phyloP scores from a whole-genome alignment of 2,329 filamentous ascomycete species.

The Calonectria crousiana region DNA sequence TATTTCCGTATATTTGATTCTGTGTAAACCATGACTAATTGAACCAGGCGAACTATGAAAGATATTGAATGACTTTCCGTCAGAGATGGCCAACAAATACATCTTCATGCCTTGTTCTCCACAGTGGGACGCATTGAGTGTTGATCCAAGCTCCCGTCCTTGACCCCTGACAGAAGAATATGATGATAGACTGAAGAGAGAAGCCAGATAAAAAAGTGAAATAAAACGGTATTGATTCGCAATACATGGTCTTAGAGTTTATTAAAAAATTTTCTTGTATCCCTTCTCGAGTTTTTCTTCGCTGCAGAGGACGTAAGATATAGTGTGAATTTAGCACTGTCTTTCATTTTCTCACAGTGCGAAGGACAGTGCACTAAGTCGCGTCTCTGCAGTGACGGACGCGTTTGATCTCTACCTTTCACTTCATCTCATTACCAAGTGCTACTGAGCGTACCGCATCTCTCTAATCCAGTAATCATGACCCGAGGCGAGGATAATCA shows the following conservation, averaged over 20 bases:
- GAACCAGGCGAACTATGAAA: background rate
- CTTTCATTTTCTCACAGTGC: constrained; percentile 32
- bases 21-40: background rate
- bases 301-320: too few relatives aligned
- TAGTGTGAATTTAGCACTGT: background rate
- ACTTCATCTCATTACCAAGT: constrained; percentile 26
- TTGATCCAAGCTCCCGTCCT: background rate
- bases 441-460: background rate
- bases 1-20: background rate
- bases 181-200: background rate
- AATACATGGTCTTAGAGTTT: too few relatives aligned
- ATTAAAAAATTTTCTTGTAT: background rate
- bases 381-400: constrained; percentile 31
- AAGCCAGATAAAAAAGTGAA: background rate
- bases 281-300: too few relatives aligned
- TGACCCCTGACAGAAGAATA: background rate
- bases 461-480: constrained; percentile 35
- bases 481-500: constrained; percentile 35
- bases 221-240: background rate
- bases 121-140: background rate
- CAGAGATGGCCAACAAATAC: background rate
- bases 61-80: background rate
- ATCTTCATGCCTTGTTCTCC: background rate
- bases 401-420: constrained; percentile 30
- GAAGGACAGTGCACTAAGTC: constrained; percentile 24